Evolutionary conservation across 2,329 filamentous ascomycete genomes (phyloP), one percentile per base, ranked within the genome.

Genomic region (Microsporum ferrugineum): DNA sequence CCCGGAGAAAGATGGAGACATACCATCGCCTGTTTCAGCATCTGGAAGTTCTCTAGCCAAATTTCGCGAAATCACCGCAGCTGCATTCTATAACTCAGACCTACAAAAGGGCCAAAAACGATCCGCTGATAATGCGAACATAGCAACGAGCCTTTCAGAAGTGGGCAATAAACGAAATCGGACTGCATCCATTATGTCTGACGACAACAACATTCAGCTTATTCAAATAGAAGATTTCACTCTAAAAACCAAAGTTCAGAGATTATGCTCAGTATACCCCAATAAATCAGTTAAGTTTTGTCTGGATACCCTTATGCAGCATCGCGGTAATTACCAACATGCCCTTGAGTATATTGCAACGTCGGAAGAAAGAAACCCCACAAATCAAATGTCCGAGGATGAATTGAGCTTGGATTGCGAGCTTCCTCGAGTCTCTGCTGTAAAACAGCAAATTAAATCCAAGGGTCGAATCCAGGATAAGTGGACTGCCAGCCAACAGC

Each of bases 381-480:
- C 70, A 8, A 68, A 73, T 58, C 62, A 71, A 5, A 65, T 70
- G 0, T 78, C 76, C 1, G 75, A 77, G 33, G 75, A 78, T 63
- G 75, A 77, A 62, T 63, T 76, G 60, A 70, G 65, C 57, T 62
- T 69, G 10, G 65, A 67, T 34, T 65, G 65, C n/a, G 63, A 63
- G 43, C 5, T 58, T 5, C 61, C 67, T 4, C 57, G 67, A 5
- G 61, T 66, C 12, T 63, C 63, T 34, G 71, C 63, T 68, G 80
- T 65, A 70, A 82, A 81, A 66, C 80, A 82, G 64, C 75, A 78
- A 57, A 76, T 85, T 36, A 81, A 82, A 64, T 77, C 76, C 8
- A 80, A 80, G 4, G 76, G 76, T 12, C 79, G 78, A 62, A 83
- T 88, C 61, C 78, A 82, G 62, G 79, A 85, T 63, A 84, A 82